A percentile compares a stretch with the other conserved stretches of the same genome.
phyloP scores from a whole-genome alignment of 176 grass and related monocot species.

The Oryza officinalis region DNA sequence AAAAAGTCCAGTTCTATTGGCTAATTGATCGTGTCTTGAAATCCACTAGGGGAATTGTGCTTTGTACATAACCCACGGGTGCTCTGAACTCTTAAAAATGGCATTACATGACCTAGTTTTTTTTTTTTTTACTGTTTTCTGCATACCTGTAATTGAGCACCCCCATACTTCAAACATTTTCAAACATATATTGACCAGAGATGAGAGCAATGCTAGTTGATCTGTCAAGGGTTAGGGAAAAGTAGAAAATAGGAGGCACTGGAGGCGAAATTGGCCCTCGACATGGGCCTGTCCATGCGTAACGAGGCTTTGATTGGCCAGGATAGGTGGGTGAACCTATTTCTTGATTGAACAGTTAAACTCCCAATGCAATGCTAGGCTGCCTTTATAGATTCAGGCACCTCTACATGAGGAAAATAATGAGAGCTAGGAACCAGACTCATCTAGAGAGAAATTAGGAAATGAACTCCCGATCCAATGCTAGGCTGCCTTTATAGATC shows the following conservation, averaged over 20 bases:
- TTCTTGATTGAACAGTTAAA: background rate
- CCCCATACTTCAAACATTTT: conserved; percentile 5
- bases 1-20: background rate
- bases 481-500: background rate
- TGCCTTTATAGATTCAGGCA: background rate
- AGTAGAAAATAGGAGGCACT: background rate
- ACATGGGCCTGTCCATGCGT: background rate
- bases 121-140: background rate
- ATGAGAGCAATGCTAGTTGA: background rate
- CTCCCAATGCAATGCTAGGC: background rate
- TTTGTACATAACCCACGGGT: conserved; percentile 2
- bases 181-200: conserved; percentile 13
- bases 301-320: background rate
- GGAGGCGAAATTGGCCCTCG: background rate
- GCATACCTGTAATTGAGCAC: background rate
- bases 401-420: background rate
- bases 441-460: background rate
- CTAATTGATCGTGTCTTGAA: conserved; percentile 15
- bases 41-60: background rate
- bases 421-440: background rate
- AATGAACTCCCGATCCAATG: background rate
- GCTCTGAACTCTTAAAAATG: background rate
- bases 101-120: background rate
- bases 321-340: background rate
- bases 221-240: background rate